Conservation (phyloP, 1,284 basidiomycete genomes). For the Cryptococcus floricola region DNA sequence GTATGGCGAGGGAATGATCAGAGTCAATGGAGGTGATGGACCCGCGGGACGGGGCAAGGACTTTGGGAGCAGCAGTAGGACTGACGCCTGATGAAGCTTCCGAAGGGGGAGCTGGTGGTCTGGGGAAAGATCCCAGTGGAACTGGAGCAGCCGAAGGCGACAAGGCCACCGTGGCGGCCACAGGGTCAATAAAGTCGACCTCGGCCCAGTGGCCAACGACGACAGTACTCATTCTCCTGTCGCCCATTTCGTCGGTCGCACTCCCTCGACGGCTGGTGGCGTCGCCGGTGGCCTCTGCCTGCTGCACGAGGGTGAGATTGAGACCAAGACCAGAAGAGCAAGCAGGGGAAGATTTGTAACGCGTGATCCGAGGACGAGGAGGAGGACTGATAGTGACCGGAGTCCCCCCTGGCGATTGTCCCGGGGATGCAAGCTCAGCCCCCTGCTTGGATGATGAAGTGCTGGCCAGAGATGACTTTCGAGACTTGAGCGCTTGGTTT, state of each 20-base stretch:
- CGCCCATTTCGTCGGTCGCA: neutral
- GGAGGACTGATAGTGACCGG: neutral
- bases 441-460: no score
- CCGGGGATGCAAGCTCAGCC: neutral
- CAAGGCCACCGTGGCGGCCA: slow-evolving; percentile 10
- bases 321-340: slow-evolving; percentile 22
- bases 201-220: slow-evolving; percentile 22
- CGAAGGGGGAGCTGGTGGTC: neutral
- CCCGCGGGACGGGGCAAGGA: neutral
- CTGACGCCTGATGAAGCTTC: neutral
- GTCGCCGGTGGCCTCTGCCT: neutral
- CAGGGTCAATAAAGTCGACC: slow-evolving; percentile 25
- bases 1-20: neutral
- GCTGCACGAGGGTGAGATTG: slow-evolving; percentile 16
- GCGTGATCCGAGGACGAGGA: slow-evolving; percentile 15
- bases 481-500: no score
- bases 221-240: neutral
- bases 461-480: no score
- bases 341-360: slow-evolving; percentile 29
- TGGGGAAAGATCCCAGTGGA: neutral
- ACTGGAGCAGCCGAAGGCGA: neutral
- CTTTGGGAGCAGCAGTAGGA: neutral
- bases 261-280: neutral
- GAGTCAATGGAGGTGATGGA: slow-evolving; percentile 1
- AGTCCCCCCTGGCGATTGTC: slow-evolving; percentile 2